Percentiles rank a stretch among this genome's conserved stretches.
These are phyloP conservation scores for Effrenium voratum DNA, from an alignment of 73 alveolate genomes.

Conservation along the genomic window DNA sequence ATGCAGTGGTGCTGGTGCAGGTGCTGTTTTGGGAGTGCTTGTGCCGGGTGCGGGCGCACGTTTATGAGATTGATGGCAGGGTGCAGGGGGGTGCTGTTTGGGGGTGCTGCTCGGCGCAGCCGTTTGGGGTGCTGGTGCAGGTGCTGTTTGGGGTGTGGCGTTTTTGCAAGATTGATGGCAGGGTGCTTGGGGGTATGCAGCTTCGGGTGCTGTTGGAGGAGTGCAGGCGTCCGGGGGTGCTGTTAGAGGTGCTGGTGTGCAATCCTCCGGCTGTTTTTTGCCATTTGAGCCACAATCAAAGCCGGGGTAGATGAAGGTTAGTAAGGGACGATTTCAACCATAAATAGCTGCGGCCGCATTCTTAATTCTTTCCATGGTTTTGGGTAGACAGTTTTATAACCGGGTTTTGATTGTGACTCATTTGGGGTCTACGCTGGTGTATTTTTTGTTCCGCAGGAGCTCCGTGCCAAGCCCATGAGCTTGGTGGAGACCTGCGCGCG, in stretches of 20 bases:
- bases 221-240: too few species aligned
- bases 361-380: neutral
- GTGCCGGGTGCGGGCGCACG: too few species aligned
- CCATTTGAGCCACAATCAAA: neutral
- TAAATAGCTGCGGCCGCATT: neutral
- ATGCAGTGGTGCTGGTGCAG: too few species aligned
- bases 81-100: too few species aligned
- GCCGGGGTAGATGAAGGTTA: neutral
- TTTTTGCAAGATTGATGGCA: too few species aligned
- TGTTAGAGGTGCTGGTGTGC: neutral
- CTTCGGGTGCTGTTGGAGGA: too few species aligned
- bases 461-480: slow-evolving; percentile 15
- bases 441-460: neutral
- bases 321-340: neutral
- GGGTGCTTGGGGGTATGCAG: too few species aligned
- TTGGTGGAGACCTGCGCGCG: slow-evolving; percentile 36
- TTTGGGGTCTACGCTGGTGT: neutral
- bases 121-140: too few species aligned
- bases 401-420: neutral
- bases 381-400: neutral
- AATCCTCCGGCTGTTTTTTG: neutral
- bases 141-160: too few species aligned
- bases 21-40: too few species aligned
- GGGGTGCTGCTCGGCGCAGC: too few species aligned
- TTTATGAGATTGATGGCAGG: too few species aligned